Evolutionary conservation across 2,329 filamentous ascomycete species (phyloP).

Genomic region (Diplocarpon mali): DNA sequence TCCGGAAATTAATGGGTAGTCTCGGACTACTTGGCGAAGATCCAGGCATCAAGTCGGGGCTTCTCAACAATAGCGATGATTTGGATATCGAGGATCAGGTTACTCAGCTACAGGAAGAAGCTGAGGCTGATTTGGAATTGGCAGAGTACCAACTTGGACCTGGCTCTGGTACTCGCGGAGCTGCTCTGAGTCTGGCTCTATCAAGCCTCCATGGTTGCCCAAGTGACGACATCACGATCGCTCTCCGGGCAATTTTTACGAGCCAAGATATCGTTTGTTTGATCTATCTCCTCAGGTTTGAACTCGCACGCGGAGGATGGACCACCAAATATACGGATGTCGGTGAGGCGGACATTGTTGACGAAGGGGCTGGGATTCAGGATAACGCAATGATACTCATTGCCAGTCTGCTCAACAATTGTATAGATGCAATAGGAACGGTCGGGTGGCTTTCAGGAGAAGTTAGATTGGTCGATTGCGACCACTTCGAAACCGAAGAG

Average conservation of each 20-base stretch:
- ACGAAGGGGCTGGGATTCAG: constrained; percentile 40
- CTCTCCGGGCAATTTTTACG: constrained; percentile 51
- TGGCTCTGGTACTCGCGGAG: constrained; percentile 50
- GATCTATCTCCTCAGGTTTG: constrained; percentile 60
- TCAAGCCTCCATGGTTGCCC: constrained; percentile 59
- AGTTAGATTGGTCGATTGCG: constrained; percentile 35
- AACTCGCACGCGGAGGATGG: constrained; percentile 67
- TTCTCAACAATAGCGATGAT: constrained; percentile 22
- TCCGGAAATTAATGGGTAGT: constrained; percentile 57
- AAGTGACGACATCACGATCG: constrained; percentile 44
- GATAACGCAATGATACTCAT: constrained; percentile 62
- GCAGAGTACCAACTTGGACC: constrained; percentile 57
- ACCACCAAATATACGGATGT: constrained; percentile 59
- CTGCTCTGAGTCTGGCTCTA: constrained; percentile 56
- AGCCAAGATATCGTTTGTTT: constrained; percentile 60
- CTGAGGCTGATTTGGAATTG: constrained; percentile 54
- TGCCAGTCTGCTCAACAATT: constrained; percentile 58
- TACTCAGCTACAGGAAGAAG: constrained; percentile 43
- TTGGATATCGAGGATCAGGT: constrained; percentile 30
- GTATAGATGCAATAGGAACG: constrained; percentile 64
- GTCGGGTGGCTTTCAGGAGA: constrained; percentile 63
- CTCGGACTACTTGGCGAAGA: constrained; percentile 41
- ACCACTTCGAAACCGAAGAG: constrained; percentile 44
- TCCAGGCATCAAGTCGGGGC: constrained; percentile 13
- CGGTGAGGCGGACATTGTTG: constrained; percentile 34